Evolutionary conservation across 164 flowering plant species (phyloP), one percentile per base, ranked within the genome.

Genomic region (Malania oleifera): DNA sequence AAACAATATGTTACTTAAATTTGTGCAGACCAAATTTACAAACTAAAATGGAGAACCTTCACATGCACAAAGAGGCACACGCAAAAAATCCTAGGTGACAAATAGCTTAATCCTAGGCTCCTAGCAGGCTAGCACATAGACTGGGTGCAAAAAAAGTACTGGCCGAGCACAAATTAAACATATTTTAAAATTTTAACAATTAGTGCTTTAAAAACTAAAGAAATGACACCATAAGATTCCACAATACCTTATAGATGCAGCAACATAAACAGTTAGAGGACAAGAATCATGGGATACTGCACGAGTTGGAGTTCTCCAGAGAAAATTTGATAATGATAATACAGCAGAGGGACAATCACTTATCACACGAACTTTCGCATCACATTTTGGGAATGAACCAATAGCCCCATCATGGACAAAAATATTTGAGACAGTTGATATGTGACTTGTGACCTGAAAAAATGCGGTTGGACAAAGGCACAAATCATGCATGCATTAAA

Each of bases 401-500:
- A 81, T 63, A 60, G 81, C 82, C 27, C 85, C 82, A 65, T 81
- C 85, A 28, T 81, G 85, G 52, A 81, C 79, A 75, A 66, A 76
- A 44, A 81, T 58, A 61, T 67, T 53, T 52, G 81, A 59, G 60
- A 70, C 52, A 24, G 79, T 72, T 25, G 85, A 78, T 48, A 81
- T 26, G 65, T 81, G 79, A 62, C 66, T 19, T 57, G 79, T 71
- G 37, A 81, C 82, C 85, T 81, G 63, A 11, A 52, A 56, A 43
- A 19, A 38, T 4, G 46, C 5, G 46, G 22, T 17, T 17, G 22
- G 22, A 17, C 7, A 7, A 34, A 7, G 7, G 5, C 17, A 7
- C 46, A 43, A 17, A 43, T 43, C 5, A 17, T n/a, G 46, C 46
- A 43, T 18, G 46, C 4, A 43, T 4, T 17, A 43, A 43, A n/a